These are phyloP conservation scores for Annulohypoxylon nitens DNA, from an alignment of 495 filamentous ascomycete species.

Conservation along the genomic window DNA sequence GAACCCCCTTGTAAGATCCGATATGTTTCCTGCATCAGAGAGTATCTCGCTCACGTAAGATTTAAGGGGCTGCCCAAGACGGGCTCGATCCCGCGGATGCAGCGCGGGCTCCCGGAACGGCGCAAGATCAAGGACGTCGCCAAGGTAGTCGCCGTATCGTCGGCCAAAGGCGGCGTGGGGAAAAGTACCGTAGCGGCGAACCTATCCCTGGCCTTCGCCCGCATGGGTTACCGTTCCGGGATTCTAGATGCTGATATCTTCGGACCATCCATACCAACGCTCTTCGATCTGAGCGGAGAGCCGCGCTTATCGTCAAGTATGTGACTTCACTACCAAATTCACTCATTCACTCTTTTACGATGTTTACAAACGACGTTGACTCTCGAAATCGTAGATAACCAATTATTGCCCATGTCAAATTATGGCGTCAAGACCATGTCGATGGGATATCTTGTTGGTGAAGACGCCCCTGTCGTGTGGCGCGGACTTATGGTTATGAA, in stretches of 20 bases:
- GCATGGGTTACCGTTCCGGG: conserved; percentile 81
- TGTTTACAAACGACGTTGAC: not conserved
- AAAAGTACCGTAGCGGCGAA: conserved; percentile 96
- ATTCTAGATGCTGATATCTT: conserved; percentile 98
- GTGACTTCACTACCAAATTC: conserved; percentile 17
- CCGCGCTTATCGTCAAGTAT: conserved; percentile 75
- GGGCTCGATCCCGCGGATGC: conserved; percentile 83
- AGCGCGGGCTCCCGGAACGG: conserved; percentile 85
- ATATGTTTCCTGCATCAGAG: not conserved
- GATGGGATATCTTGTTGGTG: conserved; percentile 91
- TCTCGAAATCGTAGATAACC: conserved; percentile 68
- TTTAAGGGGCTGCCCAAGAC: conserved; percentile 82
- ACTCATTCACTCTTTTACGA: not conserved
- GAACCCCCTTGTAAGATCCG: conserved; percentile 80
- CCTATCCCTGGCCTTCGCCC: conserved; percentile 85
- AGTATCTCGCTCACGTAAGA: conserved; percentile 28
- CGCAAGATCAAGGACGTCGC: conserved; percentile 82
- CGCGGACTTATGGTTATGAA: conserved; percentile 98
- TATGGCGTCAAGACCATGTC: conserved; percentile 98
- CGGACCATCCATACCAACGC: conserved; percentile 92
- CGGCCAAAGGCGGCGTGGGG: conserved; percentile 95
- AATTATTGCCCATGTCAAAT: conserved; percentile 88
- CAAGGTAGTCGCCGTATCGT: conserved; percentile 92
- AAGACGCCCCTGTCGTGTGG: conserved; percentile 90
- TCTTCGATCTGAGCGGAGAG: conserved; percentile 82